Percentiles rank a stretch among this genome's conserved stretches.
phyloP scores from a whole-genome alignment of 345 rosid species.

The Rhodamnia rubescens region DNA sequence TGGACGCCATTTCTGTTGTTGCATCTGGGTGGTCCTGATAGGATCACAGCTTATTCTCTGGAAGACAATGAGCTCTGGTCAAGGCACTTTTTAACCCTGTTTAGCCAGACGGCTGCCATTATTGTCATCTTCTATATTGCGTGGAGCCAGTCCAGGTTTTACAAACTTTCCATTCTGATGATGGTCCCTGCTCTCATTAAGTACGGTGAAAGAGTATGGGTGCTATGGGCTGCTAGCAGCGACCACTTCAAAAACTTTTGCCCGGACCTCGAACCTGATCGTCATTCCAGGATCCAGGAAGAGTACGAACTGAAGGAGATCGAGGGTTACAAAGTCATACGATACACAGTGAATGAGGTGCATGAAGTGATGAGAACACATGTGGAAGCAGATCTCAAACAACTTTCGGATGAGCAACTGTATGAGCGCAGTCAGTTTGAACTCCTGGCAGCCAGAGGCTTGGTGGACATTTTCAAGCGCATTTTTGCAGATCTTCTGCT shows the following conservation, averaged over 20 bases:
- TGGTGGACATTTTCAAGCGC: background rate
- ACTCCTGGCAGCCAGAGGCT: background rate
- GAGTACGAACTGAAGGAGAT: background rate
- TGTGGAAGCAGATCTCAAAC: background rate
- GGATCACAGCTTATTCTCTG: slow-evolving; percentile 6
- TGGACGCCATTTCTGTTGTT: slow-evolving; percentile 32
- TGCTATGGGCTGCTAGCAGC: background rate
- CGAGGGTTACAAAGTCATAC: background rate
- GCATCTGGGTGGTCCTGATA: slow-evolving; percentile 37
- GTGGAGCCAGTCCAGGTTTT: slow-evolving; percentile 3
- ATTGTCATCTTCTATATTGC: slow-evolving; percentile 4
- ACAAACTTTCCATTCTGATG: background rate
- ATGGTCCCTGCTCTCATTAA: slow-evolving; percentile 9
- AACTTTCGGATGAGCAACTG: too few species aligned
- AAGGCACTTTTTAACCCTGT: slow-evolving; percentile 18
- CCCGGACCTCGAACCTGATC: background rate
- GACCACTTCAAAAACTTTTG: background rate
- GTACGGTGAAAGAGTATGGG: slow-evolving; percentile 6
- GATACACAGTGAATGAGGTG: background rate
- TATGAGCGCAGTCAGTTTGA: background rate
- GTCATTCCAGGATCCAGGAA: background rate
- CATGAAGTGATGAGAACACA: background rate
- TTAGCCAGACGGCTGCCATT: slow-evolving; percentile 5
- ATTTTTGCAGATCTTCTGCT: background rate
- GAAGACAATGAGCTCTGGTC: slow-evolving; percentile 9